Base-by-base conservation (phyloP, 2,329 filamentous ascomycete species). In the Paecilomyces niveus region DNA sequence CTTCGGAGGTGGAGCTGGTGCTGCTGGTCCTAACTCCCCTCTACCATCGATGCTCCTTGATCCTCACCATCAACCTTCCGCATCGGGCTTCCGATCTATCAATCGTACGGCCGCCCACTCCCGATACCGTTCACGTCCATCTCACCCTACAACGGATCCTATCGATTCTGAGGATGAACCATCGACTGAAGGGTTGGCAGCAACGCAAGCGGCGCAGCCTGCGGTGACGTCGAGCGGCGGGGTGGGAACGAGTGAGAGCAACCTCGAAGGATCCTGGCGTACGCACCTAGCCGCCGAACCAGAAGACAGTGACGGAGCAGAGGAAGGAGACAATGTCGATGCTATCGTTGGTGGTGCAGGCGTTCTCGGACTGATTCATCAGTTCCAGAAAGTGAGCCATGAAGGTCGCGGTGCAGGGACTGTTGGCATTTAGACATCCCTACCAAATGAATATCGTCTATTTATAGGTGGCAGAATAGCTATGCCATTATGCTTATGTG, bases 311-410 rank as follows among this genome's bases (percentile, higher is more conserved):
- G 73, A 77, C 22, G 78, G 76, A 22, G 77, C 72, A 3, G 81
- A 81, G 3, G 79, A 78, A 15, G 75, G 73, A 8, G 78, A 80
- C 31, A 76, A 79, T 55, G 77, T 81, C 7, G 76, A 80, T 18
- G 75, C 72, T 8, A 70, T 78, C 31, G 72, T 72, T 29, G 76
- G 75, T 0, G 80, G 80, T 3, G 80, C 78, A 1, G 86, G 86
- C 1, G 85, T 89, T 4, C 71, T 89, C 59, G 86, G 86, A 8
- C 70, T 89, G 63, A 77, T 89, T 58, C 83, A 86, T 68, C 85
- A 89, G 66, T 88, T 88, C 65, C 84, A 86, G 61, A 85, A 83
- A 71, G 84, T 83, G 39, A 73, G 72, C 54, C 71, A 71, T 52
- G 72, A 75, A 54, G 72, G 71, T n/a, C 67, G 74, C 32, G 67